Percentiles rank a stretch among this genome's conserved stretches.
phyloP scores from a whole-genome alignment of 2,329 filamentous ascomycete genomes.

The Fusarium equiseti region DNA sequence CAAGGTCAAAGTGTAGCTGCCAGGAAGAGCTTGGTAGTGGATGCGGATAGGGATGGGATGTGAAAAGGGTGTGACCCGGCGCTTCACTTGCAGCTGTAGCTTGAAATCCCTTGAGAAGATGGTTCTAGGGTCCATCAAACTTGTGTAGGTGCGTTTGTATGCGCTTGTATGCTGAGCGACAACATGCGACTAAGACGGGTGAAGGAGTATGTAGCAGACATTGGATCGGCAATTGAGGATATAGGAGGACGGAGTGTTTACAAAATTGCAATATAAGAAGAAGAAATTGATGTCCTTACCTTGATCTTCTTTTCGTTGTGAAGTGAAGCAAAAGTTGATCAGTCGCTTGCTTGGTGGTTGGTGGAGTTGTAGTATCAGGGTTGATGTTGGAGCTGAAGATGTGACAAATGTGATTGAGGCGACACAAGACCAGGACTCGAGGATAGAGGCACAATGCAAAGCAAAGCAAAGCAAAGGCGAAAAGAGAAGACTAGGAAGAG shows the following conservation, averaged over 20 bases:
- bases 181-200: slow-evolving; percentile 31
- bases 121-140: slow-evolving; percentile 40
- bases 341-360: slow-evolving; percentile 31
- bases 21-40: slow-evolving; percentile 44
- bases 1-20: slow-evolving; percentile 32
- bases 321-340: slow-evolving; percentile 25
- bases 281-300: slow-evolving; percentile 20
- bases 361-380: slow-evolving; percentile 39
- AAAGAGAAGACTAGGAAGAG: slow-evolving; percentile 42
- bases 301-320: slow-evolving; percentile 1
- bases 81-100: slow-evolving; percentile 51
- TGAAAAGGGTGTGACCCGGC: slow-evolving; percentile 50
- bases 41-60: slow-evolving; percentile 43
- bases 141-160: slow-evolving; percentile 24
- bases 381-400: slow-evolving; percentile 37
- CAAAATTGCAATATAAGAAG: not conserved
- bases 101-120: slow-evolving; percentile 41
- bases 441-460: slow-evolving; percentile 22
- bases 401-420: slow-evolving; percentile 45
- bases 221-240: slow-evolving; percentile 16
- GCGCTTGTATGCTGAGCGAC: slow-evolving; percentile 38
- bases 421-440: slow-evolving; percentile 23
- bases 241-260: not conserved
- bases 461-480: slow-evolving; percentile 34
- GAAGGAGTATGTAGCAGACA: slow-evolving; percentile 26